Percentiles rank a stretch among this genome's conserved stretches.
Conservation (phyloP, 2,329 filamentous ascomycete genomes). For the Ceratocystis cubensis region DNA sequence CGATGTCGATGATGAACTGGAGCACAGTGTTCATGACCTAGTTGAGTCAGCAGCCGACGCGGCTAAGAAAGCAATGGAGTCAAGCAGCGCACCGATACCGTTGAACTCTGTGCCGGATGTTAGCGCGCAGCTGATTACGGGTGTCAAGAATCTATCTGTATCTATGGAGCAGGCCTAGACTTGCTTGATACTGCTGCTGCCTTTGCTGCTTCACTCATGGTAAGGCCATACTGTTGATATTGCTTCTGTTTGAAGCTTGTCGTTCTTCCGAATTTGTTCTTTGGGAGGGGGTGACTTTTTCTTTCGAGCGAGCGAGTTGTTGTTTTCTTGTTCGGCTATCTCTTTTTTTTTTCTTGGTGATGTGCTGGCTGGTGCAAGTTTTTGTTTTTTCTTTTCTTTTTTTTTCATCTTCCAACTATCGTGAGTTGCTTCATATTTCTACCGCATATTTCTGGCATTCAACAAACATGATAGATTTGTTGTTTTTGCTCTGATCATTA, state of each 20-base stretch:
- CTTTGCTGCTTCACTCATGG: not conserved
- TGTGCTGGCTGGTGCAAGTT: not conserved
- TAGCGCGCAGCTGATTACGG: constrained; percentile 22
- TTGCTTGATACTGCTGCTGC: not conserved
- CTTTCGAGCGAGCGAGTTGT: not conserved
- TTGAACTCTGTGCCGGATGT: constrained; percentile 18
- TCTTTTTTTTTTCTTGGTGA: not conserved
- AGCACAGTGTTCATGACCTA: constrained; percentile 15
- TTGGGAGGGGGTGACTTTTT: not conserved
- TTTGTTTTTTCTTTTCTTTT: not conserved
- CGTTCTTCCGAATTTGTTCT: not conserved
- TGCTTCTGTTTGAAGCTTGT: not conserved
- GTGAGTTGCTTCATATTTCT: constrained; percentile 9
- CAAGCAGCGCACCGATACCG: not conserved
- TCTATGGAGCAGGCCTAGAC: constrained; percentile 13
- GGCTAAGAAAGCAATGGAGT: constrained; percentile 16
- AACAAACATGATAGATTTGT: not conserved
- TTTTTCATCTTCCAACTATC: constrained; percentile 4
- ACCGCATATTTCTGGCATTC: constrained; percentile 19
- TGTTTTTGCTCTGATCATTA: constrained; percentile 11
- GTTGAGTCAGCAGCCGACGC: constrained; percentile 16
- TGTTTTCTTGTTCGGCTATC: constrained; percentile 1
- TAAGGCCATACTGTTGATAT: not conserved
- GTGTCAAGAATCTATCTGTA: constrained; percentile 22
- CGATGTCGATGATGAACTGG: constrained; percentile 16